Base-by-base conservation (phyloP, 495 filamentous ascomycete genomes). In the Podospora anserina region DNA sequence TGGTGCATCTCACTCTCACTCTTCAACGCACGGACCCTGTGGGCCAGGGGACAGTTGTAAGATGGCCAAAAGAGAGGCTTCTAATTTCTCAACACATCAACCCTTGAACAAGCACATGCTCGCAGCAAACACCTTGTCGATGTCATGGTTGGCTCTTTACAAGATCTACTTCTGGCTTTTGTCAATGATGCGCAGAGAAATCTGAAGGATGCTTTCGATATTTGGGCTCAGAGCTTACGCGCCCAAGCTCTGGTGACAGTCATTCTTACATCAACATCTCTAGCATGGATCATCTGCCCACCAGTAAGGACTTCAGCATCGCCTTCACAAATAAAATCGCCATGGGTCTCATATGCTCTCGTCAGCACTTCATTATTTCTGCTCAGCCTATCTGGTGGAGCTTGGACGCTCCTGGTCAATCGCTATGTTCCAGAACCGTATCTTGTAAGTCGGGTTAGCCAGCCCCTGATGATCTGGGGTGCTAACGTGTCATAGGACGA, bases 361-460 rank as follows among this genome's bases (percentile, higher is more conserved):
- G 13, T 49, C 39, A 49, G 39, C 39, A 16, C 39, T 49, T 49
- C 39, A 49, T 13, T 49, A 13, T 49, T 2, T 49, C 15, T 49
- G 2, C 39, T 49, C 39, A 49, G 13, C 13, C 6, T 49, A 49
- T 5, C 30, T 6, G 49, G 68, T 11, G 56, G 68, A 2, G 61
- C 57, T 0, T 79, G 78, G 85, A 71, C 82, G 11, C 69, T 70
- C 13, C 64, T 80, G 6, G 83, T 86, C 9, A 78, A 75, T 32
- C 65, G 79, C 65, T 70, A 81, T 70, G 89, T 92, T 56, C 88
- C 91, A 39, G 89, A 94, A 63, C 92, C 94, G 11, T 97, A 97
- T 76, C 83, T 97, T 16, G 90, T 92, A 77, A 62, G 83, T 76
- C 23, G 59, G 13, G 1, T 49, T 32, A 13, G 26, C 44, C n/a